These are phyloP conservation scores for Cymbopogon citratus DNA, from an alignment of 176 grass and related monocot genomes.

Conservation along the genomic window DNA sequence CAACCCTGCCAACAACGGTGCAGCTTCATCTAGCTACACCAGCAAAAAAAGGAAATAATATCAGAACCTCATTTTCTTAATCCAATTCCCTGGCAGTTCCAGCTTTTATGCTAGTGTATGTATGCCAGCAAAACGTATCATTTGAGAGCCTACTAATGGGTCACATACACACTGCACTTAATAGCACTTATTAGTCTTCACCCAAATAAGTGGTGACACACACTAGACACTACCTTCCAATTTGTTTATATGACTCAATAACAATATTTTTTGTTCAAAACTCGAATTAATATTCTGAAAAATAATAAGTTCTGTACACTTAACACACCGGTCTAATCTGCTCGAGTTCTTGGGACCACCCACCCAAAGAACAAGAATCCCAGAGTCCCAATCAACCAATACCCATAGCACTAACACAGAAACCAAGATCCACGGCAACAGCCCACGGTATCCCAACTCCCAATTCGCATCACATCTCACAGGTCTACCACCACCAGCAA, in stretches of 20 bases:
- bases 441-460: neutral
- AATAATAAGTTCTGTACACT: neutral
- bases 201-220: too few species aligned
- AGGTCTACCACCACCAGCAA: neutral
- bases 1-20: constrained; percentile 59
- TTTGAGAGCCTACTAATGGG: neutral
- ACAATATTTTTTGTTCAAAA: neutral
- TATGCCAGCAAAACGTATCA: neutral
- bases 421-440: constrained; percentile 27
- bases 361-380: neutral
- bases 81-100: constrained; percentile 4
- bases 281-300: neutral
- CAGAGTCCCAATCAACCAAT: neutral
- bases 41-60: constrained; percentile 5
- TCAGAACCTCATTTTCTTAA: constrained; percentile 18
- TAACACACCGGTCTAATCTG: constrained; percentile 2
- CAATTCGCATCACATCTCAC: constrained; percentile 27
- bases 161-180: constrained; percentile 8
- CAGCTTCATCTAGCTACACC: constrained; percentile 84
- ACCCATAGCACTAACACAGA: neutral
- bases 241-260: neutral
- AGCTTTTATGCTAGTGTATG: constrained; percentile 10
- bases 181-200: too few species aligned
- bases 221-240: neutral
- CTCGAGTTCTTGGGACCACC: constrained; percentile 16